Evolutionary conservation across 176 grass and related monocot genomes (phyloP).

Genomic region (Musa acuminata): DNA sequence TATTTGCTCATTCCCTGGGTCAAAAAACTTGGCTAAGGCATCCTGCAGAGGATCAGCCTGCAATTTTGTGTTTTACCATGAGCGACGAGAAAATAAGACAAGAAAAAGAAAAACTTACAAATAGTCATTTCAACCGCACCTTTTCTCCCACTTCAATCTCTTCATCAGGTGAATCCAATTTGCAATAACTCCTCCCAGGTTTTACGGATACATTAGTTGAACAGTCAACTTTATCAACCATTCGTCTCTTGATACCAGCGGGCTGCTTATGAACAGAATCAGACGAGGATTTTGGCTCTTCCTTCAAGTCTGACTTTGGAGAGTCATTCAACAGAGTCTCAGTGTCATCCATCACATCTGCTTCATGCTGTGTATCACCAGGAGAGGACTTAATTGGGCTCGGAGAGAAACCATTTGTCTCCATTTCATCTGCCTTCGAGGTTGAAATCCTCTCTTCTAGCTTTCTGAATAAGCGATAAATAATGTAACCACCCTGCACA

Average conservation of each 20-base stretch:
- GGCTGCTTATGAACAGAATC: slow-evolving; percentile 20
- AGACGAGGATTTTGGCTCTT: slow-evolving; percentile 29
- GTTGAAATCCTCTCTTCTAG: slow-evolving; percentile 41
- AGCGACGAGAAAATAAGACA: background rate
- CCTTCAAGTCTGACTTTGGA: slow-evolving; percentile 45
- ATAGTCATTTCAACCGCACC: slow-evolving; percentile 26
- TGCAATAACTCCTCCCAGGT: slow-evolving; percentile 11
- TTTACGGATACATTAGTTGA: background rate
- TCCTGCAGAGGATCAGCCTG: slow-evolving; percentile 31
- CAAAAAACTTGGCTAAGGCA: background rate
- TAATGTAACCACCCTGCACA: slow-evolving; percentile 73
- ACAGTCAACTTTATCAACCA: slow-evolving; percentile 28
- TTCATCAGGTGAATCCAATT: slow-evolving; percentile 14
- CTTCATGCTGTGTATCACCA: slow-evolving; percentile 24
- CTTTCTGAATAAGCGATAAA: slow-evolving; percentile 76
- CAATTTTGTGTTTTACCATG: slow-evolving; percentile 2
- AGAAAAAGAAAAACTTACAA: background rate
- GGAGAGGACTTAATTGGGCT: slow-evolving; percentile 14
- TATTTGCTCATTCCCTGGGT: slow-evolving; percentile 10
- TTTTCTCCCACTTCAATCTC: slow-evolving; percentile 12
- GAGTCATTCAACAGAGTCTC: slow-evolving; percentile 42
- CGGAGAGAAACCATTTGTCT: slow-evolving; percentile 40
- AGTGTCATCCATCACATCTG: slow-evolving; percentile 39
- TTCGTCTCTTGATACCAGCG: slow-evolving; percentile 33
- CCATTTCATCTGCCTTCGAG: slow-evolving; percentile 44